A percentile compares a stretch with the other conserved stretches of the same genome.
phyloP scores from a whole-genome alignment of 1,284 basidiomycete species.

The Boletus smithii region DNA sequence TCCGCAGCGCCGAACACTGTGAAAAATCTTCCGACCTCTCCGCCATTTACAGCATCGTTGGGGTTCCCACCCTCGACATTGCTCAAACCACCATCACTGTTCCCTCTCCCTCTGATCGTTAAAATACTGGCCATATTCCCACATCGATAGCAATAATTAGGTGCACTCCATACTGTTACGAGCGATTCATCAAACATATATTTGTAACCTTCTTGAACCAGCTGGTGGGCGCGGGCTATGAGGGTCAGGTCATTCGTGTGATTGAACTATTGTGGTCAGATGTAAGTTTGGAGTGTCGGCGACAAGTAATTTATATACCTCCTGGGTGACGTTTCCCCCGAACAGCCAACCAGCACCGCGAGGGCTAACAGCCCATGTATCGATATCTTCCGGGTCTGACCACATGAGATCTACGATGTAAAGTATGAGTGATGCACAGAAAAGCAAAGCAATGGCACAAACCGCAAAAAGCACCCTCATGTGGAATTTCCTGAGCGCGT shows the following conservation, averaged over 20 bases:
- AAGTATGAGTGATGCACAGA: background rate
- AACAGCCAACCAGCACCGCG: slow-evolving; percentile 97
- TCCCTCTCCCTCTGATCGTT: slow-evolving; percentile 65
- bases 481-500: slow-evolving; percentile 92
- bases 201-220: slow-evolving; percentile 97
- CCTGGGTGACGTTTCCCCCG: slow-evolving; percentile 79
- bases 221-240: slow-evolving; percentile 91
- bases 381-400: slow-evolving; percentile 95
- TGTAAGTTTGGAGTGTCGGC: slow-evolving; percentile 1
- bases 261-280: slow-evolving; percentile 66
- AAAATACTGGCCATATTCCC: slow-evolving; percentile 80
- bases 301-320: slow-evolving; percentile 45
- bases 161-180: slow-evolving; percentile 97
- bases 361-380: slow-evolving; percentile 93
- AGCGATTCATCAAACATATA: slow-evolving; percentile 95
- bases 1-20: slow-evolving; percentile 80
- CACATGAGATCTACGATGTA: slow-evolving; percentile 83
- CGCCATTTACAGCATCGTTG: slow-evolving; percentile 8
- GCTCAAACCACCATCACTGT: slow-evolving; percentile 32
- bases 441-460: slow-evolving; percentile 23
- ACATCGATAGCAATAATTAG: slow-evolving; percentile 91
- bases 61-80: slow-evolving; percentile 3
- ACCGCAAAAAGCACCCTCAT: slow-evolving; percentile 98
- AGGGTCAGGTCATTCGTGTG: slow-evolving; percentile 82
- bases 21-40: slow-evolving; percentile 44